A percentile compares a stretch with the other conserved stretches of the same genome.
Conservation (phyloP, 176 grass and related monocot species). For the Guadua angustifolia region DNA sequence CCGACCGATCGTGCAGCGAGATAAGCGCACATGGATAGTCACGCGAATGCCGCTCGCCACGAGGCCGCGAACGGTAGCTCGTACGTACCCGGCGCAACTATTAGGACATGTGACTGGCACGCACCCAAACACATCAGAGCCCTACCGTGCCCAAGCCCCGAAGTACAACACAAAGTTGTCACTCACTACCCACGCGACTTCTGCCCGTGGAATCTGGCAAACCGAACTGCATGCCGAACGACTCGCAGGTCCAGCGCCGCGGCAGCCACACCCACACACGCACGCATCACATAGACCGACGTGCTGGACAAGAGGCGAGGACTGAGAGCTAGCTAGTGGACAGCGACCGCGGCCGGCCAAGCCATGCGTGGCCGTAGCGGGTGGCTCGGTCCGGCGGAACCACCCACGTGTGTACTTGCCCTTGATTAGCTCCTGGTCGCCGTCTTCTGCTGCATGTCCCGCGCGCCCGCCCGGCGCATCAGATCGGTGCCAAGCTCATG, state of each 20-base stretch:
- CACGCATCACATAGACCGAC: neutral
- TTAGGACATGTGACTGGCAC: neutral
- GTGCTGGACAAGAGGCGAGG: neutral
- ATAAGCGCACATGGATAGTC: constrained; percentile 35
- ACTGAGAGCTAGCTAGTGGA: constrained; percentile 24
- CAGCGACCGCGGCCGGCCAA: neutral
- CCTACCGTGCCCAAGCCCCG: neutral
- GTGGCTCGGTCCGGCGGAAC: neutral
- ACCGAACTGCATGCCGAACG: neutral
- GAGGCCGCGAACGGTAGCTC: neutral
- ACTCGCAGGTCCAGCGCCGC: neutral
- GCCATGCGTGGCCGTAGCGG: neutral
- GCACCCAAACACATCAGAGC: constrained; percentile 1
- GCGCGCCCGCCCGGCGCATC: neutral
- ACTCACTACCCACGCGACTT: neutral
- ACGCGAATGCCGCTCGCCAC: neutral
- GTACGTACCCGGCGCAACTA: constrained; percentile 2
- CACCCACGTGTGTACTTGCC: constrained; percentile 25
- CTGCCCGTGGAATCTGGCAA: neutral
- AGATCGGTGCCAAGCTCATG: neutral
- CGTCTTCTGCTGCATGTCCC: neutral
- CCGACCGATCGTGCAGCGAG: constrained; percentile 12
- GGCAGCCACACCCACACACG: neutral
- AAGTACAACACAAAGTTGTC: neutral
- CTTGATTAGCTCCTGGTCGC: neutral